Base-by-base conservation (phyloP, 2,329 filamentous ascomycete genomes). In the Rachicladosporium sp. region DNA sequence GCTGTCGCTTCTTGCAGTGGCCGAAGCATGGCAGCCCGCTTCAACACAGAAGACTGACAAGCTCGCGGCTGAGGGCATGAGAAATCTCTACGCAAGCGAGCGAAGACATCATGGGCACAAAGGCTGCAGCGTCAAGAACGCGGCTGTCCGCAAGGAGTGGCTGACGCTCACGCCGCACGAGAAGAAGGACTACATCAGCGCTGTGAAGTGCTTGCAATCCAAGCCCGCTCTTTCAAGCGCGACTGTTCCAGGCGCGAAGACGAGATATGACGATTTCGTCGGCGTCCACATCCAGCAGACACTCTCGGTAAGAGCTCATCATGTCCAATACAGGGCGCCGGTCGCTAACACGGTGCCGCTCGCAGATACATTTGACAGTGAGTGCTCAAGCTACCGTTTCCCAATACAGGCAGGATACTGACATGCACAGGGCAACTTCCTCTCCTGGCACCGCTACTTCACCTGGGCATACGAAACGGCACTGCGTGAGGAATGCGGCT, bases 101-200 rank as follows among this genome's bases (percentile, higher is more conserved):
- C 23, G 23, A 27, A 27, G 23, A 27, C 23, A 27, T 27, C 23
- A 27, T 27, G 23, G 23, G 23, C 23, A 27, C 23, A 27, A 27
- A 27, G 23, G 23, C 23, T 27, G 23, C 23, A 27, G 8, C 23
- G 8, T 64, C 9, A 43, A 55, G 7, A 68, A 64, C 38, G 57
- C 57, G 1, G 50, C 54, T 3, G 49, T 66, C 3, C 55, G 67
- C 35, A 52, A 53, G 43, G 66, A 70, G 55, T 69, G 67, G 66
- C 46, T 48, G 21, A 42, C 49, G 1, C 44, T 59, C 5, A 42
- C 42, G 3, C 27, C 35, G 2, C 21, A 36, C 0, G 42, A 56
- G 42, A 54, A 54, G 40, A 34, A 42, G 33, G 41, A 46, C 19
- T 50, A 47, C 36, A 23, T 48, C 13, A 21, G 37, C 5, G 48